Percentiles rank a stretch among this genome's conserved stretches.
phyloP scores from a whole-genome alignment of 163 green algal species.

The Scenedesmus sp. region DNA sequence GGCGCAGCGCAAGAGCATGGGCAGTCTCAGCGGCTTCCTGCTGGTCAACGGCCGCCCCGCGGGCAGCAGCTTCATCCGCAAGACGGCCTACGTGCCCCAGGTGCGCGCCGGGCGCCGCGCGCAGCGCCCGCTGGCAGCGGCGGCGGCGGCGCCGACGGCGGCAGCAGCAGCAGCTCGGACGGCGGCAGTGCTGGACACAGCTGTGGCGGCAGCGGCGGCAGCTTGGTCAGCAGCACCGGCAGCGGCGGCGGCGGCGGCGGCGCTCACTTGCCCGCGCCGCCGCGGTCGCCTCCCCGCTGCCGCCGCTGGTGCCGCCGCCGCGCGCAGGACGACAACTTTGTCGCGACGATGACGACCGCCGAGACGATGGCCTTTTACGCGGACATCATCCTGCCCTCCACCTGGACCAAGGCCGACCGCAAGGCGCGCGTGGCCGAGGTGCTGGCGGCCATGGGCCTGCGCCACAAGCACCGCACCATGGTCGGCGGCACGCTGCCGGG shows the following conservation, averaged over 20 bases:
- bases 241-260: too few relatives aligned
- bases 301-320: background rate
- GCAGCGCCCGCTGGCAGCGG: background rate
- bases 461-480: slow-evolving; percentile 43
- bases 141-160: background rate
- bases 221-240: too few relatives aligned
- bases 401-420: slow-evolving; percentile 13
- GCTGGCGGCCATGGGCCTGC: slow-evolving; percentile 50
- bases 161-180: slow-evolving; percentile 4
- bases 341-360: slow-evolving; percentile 46
- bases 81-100: slow-evolving; percentile 53
- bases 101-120: background rate
- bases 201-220: too few relatives aligned
- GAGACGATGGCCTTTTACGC: slow-evolving; percentile 54
- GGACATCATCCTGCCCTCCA: slow-evolving; percentile 44
- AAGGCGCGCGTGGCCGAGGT: slow-evolving; percentile 43
- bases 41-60: slow-evolving; percentile 52
- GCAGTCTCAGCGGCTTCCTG: slow-evolving; percentile 41
- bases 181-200: too few relatives aligned
- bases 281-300: too few relatives aligned
- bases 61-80: slow-evolving; percentile 37
- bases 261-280: too few relatives aligned
- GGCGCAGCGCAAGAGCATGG: slow-evolving; percentile 52
- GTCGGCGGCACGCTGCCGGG: slow-evolving; percentile 55
- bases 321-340: slow-evolving; percentile 57